Conservation (phyloP, 257 asterid species). For the Haberlea rhodopensis region DNA sequence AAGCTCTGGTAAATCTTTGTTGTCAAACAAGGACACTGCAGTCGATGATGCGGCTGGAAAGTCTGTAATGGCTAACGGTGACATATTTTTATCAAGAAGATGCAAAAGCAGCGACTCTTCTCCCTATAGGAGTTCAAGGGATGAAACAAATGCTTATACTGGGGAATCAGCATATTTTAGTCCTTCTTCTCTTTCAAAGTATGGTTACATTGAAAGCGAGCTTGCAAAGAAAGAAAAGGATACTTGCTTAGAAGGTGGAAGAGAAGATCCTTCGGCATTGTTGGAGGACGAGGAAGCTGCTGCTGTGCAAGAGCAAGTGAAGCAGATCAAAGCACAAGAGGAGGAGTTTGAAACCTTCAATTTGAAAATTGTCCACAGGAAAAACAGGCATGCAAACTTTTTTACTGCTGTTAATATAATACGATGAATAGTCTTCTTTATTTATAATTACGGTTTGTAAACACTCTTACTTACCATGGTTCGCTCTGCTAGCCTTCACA, state of each 20-base stretch:
- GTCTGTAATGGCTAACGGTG: constrained; percentile 50
- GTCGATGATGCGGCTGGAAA: constrained; percentile 53
- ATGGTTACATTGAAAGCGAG: constrained; percentile 58
- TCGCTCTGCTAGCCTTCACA: constrained; percentile 7
- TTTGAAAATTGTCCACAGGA: constrained; percentile 91
- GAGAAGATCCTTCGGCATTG: constrained; percentile 59
- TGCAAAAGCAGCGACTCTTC: constrained; percentile 68
- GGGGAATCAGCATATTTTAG: constrained; percentile 80
- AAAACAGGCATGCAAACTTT: constrained; percentile 68
- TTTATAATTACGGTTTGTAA: not conserved
- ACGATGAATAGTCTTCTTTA: constrained; percentile 16
- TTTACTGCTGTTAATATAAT: constrained; percentile 18
- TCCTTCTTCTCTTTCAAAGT: constrained; percentile 74
- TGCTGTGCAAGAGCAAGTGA: constrained; percentile 98
- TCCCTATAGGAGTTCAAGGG: constrained; percentile 64
- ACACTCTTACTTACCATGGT: not conserved
- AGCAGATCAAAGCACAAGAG: constrained; percentile 96
- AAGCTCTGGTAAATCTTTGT: constrained; percentile 52
- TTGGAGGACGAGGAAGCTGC: constrained; percentile 94
- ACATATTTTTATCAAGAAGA: constrained; percentile 70
- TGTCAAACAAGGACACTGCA: constrained; percentile 59
- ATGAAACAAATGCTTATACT: constrained; percentile 44
- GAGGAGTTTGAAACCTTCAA: constrained; percentile 94
- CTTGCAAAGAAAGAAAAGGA: constrained; percentile 53
- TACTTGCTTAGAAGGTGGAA: constrained; percentile 34